These are phyloP conservation scores for Capsicum rhomboideum DNA, from an alignment of 257 asterid species.

Conservation along the genomic window DNA sequence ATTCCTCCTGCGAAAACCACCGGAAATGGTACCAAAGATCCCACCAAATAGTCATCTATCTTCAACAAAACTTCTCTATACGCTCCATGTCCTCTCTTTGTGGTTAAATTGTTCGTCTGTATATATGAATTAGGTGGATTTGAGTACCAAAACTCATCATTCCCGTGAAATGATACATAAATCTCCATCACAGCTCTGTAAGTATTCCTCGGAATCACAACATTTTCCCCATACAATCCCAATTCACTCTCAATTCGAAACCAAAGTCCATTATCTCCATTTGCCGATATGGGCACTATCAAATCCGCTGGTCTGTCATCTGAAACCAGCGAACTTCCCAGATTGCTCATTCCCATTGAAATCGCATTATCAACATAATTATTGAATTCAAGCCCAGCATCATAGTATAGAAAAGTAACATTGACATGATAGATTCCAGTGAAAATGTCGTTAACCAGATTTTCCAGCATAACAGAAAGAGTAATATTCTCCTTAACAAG, in stretches of 20 bases:
- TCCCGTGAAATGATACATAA: conserved; percentile 63
- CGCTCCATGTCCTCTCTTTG: conserved; percentile 58
- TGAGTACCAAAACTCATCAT: conserved; percentile 89
- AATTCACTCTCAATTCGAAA: conserved; percentile 47
- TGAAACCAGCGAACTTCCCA: conserved; percentile 17
- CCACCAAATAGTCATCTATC: conserved; percentile 51
- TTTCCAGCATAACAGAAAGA: conserved; percentile 78
- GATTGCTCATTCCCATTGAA: not conserved
- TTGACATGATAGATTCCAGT: conserved; percentile 55
- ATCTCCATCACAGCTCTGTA: conserved; percentile 76
- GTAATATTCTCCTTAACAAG: conserved; percentile 38
- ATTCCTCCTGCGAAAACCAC: conserved; percentile 75
- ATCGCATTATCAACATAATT: not conserved
- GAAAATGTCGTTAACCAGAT: conserved; percentile 49
- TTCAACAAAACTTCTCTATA: conserved; percentile 61
- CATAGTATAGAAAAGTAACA: conserved; percentile 50
- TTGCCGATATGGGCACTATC: conserved; percentile 54
- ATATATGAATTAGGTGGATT: conserved; percentile 78
- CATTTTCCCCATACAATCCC: conserved; percentile 25
- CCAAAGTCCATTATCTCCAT: conserved; percentile 59
- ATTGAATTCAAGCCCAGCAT: conserved; percentile 4
- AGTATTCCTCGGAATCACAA: conserved; percentile 49
- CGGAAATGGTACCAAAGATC: conserved; percentile 72
- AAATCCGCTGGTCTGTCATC: conserved; percentile 63
- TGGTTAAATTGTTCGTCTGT: conserved; percentile 24